Evolutionary conservation across 257 asterid genomes (phyloP), one percentile per base, ranked within the genome.

Genomic region (Petunia axillaris): DNA sequence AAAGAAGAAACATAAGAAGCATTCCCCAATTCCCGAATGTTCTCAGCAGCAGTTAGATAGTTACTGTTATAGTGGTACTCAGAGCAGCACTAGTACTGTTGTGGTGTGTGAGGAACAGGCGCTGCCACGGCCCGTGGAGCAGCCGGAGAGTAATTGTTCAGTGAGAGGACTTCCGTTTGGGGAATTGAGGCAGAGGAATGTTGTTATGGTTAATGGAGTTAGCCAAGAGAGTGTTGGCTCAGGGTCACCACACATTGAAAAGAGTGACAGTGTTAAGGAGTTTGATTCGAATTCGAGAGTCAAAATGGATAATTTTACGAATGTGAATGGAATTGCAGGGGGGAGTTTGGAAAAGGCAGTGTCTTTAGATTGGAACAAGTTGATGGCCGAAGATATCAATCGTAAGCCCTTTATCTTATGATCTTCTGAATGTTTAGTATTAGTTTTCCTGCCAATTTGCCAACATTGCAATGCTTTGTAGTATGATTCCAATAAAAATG

Each of bases 161-260:
- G 89, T 81, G 80, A 79, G 84, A 62, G 84, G 82, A 6, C 79
- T 88, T 79, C 89, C 83, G 80, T 90, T 78, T 75, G 86, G 90
- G 78, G 92, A 86, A 81, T 82, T 92, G 90, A 88, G 99, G 88
- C 97, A 95, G 89, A 90, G 99, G 89, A 95, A 89, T 88, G 91
- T 91, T 84, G 80, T 64, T 25, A 86, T 81, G 84, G 77, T 85
- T 78, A 87, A 78, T 76, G 93, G 91, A 81, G 91, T 55, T 46
- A 81, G 71, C 78, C 90, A 52, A 82, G 91, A 89, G 74, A 57
- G 81, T 73, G 85, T 75, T 80, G 78, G 77, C n/a, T 76, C 84
- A 13, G 78, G 77, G 36, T 76, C 84, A 13, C 57, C 78, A 50
- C 75, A 79, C 74, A 48, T 64, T 81, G 91, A 84, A 83, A 93